These are phyloP conservation scores for Vishniacozyma victoriae DNA, from an alignment of 768 basidiomycete genomes.

Conservation along the genomic window DNA sequence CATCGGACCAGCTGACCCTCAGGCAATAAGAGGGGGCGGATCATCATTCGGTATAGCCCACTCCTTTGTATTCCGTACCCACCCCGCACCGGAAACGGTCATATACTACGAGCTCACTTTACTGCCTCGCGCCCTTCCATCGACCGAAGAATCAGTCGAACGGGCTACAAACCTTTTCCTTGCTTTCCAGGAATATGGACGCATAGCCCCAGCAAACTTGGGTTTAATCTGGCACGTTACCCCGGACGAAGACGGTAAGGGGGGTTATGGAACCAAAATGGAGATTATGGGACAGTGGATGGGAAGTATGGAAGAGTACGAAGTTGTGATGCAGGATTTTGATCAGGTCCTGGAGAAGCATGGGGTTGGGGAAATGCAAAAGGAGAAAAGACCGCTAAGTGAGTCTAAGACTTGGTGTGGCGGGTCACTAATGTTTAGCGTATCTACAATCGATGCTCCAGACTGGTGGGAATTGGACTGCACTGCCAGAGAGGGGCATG, in stretches of 20 bases:
- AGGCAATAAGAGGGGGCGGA: slow-evolving; percentile 10
- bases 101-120: slow-evolving; percentile 13
- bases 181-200: slow-evolving; percentile 9
- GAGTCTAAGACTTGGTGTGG: neutral
- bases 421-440: neutral
- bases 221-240: slow-evolving; percentile 11
- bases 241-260: slow-evolving; percentile 2
- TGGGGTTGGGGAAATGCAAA: neutral
- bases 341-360: neutral
- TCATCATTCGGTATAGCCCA: slow-evolving; percentile 10
- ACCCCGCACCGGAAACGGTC: slow-evolving; percentile 5
- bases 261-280: slow-evolving; percentile 8
- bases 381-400: slow-evolving; percentile 1
- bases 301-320: slow-evolving; percentile 3
- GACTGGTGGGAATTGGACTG: slow-evolving; percentile 13
- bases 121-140: slow-evolving; percentile 2
- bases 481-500: slow-evolving; percentile 1
- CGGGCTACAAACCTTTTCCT: slow-evolving; percentile 5
- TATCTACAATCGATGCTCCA: slow-evolving; percentile 11
- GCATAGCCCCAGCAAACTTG: slow-evolving; percentile 1
- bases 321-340: neutral
- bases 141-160: neutral
- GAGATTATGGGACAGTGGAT: slow-evolving; percentile 13
- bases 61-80: slow-evolving; percentile 9
- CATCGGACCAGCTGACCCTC: too few species aligned